Evolutionary conservation across 2,329 filamentous ascomycete species (phyloP), one percentile per base, ranked within the genome.

Genomic region (Verticillium klebahnii): DNA sequence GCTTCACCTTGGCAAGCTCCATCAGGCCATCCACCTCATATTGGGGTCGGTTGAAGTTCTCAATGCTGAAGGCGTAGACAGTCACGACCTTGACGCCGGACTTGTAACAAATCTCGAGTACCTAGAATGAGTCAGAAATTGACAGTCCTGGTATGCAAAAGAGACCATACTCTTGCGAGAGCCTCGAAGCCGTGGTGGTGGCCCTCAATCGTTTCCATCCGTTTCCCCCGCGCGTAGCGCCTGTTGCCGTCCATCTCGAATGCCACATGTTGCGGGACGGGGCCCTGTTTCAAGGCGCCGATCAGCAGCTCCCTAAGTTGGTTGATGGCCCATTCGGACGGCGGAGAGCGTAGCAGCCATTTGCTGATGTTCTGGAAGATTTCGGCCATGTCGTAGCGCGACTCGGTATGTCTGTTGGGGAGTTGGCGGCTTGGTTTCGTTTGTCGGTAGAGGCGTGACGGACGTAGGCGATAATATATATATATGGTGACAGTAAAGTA

Each of bases 181-280:
- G 95, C 93, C 78, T 99, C 95, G 70, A 98, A 99, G 2, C 95
- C 95, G 69, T 96, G 80, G 73, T 97, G 93, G 74, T 99, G 95
- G 29, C 95, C 95, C 77, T 99, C 94, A 37, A 98, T 89, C 0
- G 93, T 97, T 80, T 99, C 95, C 73, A 99, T 97, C 66, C 94
- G 88, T 78, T 95, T 92, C 65, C 84, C 90, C 64, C 91, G 85
- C 15, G 95, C 95, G 79, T 96, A 99, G 56, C 95, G 89, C 70
- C 95, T 83, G 77, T 99, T 99, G 61, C 95, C 95, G 74, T 99
- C 95, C 95, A 99, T 99, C 69, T 97, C 94, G 72, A 99, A 99
- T n/a, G 95, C 95, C 64, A 99, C 87, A 85, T 99, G 95, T 71
- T 92, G 89, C 11, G 95, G 95, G 61, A 99, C 89, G 2, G 93